Evolutionary conservation across 192 early-diverging fungal genomes (phyloP).

Genomic region (Coemansia furcata): DNA sequence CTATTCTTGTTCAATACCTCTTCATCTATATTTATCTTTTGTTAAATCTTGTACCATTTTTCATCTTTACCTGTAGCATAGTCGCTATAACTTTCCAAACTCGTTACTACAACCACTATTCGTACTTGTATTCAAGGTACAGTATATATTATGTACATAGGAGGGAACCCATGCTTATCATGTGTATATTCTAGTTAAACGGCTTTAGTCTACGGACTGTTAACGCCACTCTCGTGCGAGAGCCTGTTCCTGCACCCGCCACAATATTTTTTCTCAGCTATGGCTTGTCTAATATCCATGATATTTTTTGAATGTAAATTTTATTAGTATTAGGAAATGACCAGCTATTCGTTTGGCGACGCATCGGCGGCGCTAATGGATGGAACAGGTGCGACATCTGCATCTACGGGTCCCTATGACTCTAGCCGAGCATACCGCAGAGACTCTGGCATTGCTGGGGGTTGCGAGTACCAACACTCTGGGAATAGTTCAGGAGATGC

Average conservation of each 20-base stretch:
- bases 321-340: slow-evolving; percentile 14
- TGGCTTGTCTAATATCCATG: neutral
- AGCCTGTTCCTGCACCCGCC: slow-evolving; percentile 2
- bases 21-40: slow-evolving; percentile 2
- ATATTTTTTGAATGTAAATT: neutral
- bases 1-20: neutral
- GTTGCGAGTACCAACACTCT: slow-evolving; percentile 16
- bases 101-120: neutral
- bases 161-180: neutral
- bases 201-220: neutral
- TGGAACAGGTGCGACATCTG: neutral
- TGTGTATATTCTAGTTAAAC: neutral
- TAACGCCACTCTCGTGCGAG: neutral
- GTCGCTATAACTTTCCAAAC: neutral
- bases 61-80: neutral
- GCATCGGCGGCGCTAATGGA: slow-evolving; percentile 35
- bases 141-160: neutral
- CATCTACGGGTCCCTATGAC: slow-evolving; percentile 7
- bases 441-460: slow-evolving; percentile 19
- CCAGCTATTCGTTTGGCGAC: slow-evolving; percentile 45
- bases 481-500: neutral
- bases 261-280: neutral
- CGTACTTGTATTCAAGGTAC: slow-evolving; percentile 3
- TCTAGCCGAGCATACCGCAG: slow-evolving; percentile 26
- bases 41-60: neutral